A percentile compares a stretch with the other conserved stretches of the same genome.
phyloP scores from a whole-genome alignment of 495 filamentous ascomycete genomes.

The Penicillium lagena region DNA sequence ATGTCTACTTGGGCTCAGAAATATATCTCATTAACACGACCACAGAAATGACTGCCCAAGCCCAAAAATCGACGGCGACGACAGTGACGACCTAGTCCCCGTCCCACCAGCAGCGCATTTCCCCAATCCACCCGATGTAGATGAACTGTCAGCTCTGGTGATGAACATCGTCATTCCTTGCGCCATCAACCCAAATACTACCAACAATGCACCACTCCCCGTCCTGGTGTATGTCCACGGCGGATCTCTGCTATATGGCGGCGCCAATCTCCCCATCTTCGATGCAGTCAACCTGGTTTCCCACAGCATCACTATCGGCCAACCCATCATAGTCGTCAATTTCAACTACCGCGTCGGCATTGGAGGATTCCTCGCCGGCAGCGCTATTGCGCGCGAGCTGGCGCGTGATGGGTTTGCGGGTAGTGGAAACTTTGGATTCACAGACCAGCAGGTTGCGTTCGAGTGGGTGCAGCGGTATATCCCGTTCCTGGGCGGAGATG shows the following conservation, averaged over 20 bases:
- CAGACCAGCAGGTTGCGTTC: conserved; percentile 24
- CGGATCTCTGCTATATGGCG: conserved; percentile 23
- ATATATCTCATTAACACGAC: too few relatives aligned
- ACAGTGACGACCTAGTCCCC: conserved; percentile 17
- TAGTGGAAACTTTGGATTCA: conserved; percentile 26
- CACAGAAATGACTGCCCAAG: conserved; percentile 18
- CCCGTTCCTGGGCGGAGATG: conserved; percentile 54
- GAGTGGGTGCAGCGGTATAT: conserved; percentile 40
- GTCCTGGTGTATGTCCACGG: conserved; percentile 26
- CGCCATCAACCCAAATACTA: neutral
- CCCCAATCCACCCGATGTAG: neutral
- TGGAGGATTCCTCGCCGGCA: conserved; percentile 21
- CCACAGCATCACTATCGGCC: conserved; percentile 10
- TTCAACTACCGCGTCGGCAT: conserved; percentile 27
- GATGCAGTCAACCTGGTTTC: conserved; percentile 23
- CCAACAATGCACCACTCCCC: conserved; percentile 3
- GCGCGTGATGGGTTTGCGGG: conserved; percentile 14
- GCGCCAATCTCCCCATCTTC: conserved; percentile 22
- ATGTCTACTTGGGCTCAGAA: too few relatives aligned
- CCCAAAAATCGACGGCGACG: conserved; percentile 18
- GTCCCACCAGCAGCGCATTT: conserved; percentile 20
- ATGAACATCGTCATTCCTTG: conserved; percentile 25
- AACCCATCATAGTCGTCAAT: conserved; percentile 19
- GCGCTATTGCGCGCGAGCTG: conserved; percentile 12
- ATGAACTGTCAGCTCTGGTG: conserved; percentile 20